Conservation (phyloP, 306 rosid genomes). For the Spatholobus suberectus region DNA sequence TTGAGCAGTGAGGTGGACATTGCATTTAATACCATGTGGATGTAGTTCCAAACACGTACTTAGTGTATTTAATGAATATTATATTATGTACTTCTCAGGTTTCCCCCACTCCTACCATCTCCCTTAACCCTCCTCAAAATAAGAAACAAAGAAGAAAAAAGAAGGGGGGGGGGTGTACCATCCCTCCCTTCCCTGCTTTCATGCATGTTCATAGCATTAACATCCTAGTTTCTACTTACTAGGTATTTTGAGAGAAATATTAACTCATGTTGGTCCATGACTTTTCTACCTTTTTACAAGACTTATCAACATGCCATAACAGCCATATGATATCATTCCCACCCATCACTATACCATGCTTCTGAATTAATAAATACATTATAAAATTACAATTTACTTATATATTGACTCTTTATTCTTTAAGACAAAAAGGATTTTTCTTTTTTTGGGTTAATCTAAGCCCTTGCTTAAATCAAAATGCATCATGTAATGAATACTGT, state of each 20-base stretch:
- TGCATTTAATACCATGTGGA: not conserved
- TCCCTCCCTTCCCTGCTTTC: not conserved
- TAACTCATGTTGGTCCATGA: not conserved
- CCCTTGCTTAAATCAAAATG: not conserved
- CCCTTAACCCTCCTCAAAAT: not conserved
- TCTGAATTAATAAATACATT: not conserved
- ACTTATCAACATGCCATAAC: constrained; percentile 4
- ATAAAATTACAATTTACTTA: not conserved
- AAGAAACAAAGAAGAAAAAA: no score
- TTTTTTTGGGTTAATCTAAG: not conserved
- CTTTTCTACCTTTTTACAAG: not conserved
- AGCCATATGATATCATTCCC: not conserved
- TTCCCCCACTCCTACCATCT: not conserved
- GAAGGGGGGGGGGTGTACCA: not conserved
- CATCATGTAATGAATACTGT: constrained; percentile 1
- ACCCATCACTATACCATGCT: not conserved
- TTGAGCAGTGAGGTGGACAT: not conserved
- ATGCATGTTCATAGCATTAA: not conserved
- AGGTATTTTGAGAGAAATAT: not conserved
- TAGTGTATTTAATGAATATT: not conserved
- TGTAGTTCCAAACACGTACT: not conserved
- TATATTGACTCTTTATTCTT: not conserved
- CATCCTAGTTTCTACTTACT: not conserved
- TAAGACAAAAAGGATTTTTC: not conserved
- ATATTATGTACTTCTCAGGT: not conserved